Evolutionary conservation across 2,329 filamentous ascomycete genomes (phyloP).

Genomic region (Diplodia seriata): DNA sequence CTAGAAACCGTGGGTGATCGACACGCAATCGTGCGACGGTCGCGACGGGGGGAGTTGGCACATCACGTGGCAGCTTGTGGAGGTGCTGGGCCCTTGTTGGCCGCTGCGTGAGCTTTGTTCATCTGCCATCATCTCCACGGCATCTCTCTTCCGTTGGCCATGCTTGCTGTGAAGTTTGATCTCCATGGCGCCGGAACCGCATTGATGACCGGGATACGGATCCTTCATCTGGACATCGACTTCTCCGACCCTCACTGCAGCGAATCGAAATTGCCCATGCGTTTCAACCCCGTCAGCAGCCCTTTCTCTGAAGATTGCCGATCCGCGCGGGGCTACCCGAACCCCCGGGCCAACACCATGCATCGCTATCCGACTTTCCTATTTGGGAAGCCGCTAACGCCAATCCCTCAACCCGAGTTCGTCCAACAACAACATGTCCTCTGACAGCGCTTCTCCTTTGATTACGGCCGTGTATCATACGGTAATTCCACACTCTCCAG

Average conservation of each 20-base stretch:
- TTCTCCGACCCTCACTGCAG: not conserved
- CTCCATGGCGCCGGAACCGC: not conserved
- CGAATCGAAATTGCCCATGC: slow-evolving; percentile 12
- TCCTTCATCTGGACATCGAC: slow-evolving; percentile 16
- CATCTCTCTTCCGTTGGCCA: not conserved
- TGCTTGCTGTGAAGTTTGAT: not conserved
- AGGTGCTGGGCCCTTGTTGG: slow-evolving; percentile 7
- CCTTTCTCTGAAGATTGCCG: not conserved
- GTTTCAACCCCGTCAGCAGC: slow-evolving; percentile 2
- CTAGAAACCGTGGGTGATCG: slow-evolving; percentile 15
- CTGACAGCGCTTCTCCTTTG: no score
- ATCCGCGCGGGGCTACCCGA: slow-evolving; percentile 11
- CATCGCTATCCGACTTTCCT: not conserved
- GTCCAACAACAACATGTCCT: not conserved
- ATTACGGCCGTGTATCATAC: no score
- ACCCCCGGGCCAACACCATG: slow-evolving; percentile 7
- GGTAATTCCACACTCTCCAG: no score
- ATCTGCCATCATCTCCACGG: not conserved
- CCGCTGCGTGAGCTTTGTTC: not conserved
- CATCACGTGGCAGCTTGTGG: slow-evolving; percentile 12
- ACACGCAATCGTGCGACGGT: slow-evolving; percentile 18
- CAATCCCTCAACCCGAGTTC: not conserved
- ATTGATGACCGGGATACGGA: slow-evolving; percentile 11
- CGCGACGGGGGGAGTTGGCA: not conserved
- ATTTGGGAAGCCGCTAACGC: not conserved